Percentiles rank a stretch among this genome's conserved stretches.
These are phyloP conservation scores for Saturnispora diversa DNA, from an alignment of 805 yeast species.

Conservation along the genomic window DNA sequence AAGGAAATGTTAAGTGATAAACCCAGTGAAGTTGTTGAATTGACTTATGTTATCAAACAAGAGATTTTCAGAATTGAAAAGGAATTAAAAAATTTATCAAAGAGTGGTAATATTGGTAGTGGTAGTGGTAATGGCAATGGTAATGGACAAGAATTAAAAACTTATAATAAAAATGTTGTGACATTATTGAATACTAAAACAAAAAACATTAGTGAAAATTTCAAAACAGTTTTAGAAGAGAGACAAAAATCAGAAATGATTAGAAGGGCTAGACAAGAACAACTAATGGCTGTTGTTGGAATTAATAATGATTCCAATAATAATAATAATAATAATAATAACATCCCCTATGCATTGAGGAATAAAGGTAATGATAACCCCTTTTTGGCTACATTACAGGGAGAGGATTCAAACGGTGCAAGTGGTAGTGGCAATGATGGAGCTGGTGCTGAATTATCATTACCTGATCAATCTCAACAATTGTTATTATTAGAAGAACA, in stretches of 20 bases:
- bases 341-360: constrained; percentile 26
- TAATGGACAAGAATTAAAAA: constrained; percentile 64
- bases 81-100: constrained; percentile 52
- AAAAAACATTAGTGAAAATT: constrained; percentile 86
- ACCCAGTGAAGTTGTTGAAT: constrained; percentile 87
- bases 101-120: too few species aligned
- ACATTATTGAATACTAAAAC: constrained; percentile 81
- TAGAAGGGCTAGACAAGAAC: constrained; percentile 74
- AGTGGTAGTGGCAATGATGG: constrained; percentile 38
- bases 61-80: constrained; percentile 78
- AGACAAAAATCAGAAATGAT: constrained; percentile 80
- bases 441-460: constrained; percentile 36
- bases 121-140: too few species aligned
- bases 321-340: constrained; percentile 2
- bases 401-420: neutral
- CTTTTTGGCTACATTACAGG: constrained; percentile 24
- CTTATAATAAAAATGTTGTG: constrained; percentile 79
- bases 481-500: constrained; percentile 80
- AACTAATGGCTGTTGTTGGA: constrained; percentile 47
- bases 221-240: constrained; percentile 79
- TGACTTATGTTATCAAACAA: constrained; percentile 81
- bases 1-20: constrained; percentile 90
- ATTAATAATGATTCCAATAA: neutral
- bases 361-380: constrained; percentile 30
- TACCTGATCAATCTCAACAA: constrained; percentile 84